Evolutionary conservation across 169 alveolate species (phyloP).

Genomic region (Plasmodium berghei): DNA sequence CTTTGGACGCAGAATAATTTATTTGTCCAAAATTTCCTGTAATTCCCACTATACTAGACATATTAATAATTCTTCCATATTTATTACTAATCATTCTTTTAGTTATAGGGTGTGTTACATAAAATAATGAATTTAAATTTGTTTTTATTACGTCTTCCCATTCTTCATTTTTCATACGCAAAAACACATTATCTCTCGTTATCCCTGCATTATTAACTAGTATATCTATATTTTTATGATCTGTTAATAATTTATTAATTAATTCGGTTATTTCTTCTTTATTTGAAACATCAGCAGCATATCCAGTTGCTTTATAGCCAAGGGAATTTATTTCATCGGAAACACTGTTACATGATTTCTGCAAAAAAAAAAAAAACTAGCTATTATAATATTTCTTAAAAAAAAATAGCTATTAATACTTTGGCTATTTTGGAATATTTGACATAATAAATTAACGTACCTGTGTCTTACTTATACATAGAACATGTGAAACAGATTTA

Average conservation of each 20-base stretch:
- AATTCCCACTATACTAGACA: slow-evolving; percentile 88
- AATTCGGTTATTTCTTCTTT: slow-evolving; percentile 71
- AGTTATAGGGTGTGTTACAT: slow-evolving; percentile 76
- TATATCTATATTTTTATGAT: slow-evolving; percentile 89
- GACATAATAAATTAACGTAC: slow-evolving; percentile 17
- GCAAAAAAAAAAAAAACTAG: background rate
- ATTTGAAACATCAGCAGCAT: slow-evolving; percentile 80
- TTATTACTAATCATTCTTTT: slow-evolving; percentile 77
- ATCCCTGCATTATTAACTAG: slow-evolving; percentile 94
- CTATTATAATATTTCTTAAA: background rate
- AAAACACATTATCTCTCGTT: slow-evolving; percentile 88
- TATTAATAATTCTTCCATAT: slow-evolving; percentile 83
- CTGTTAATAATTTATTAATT: slow-evolving; percentile 58
- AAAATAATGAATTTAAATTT: slow-evolving; percentile 85
- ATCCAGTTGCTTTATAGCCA: slow-evolving; percentile 76
- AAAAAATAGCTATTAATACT: background rate
- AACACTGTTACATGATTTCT: slow-evolving; percentile 81
- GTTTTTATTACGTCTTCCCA: slow-evolving; percentile 92
- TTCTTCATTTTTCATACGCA: slow-evolving; percentile 90
- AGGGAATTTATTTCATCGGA: slow-evolving; percentile 73
- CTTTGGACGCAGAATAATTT: slow-evolving; percentile 93
- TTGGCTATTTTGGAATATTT: too few relatives aligned
- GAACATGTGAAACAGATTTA: slow-evolving; percentile 75
- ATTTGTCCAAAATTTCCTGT: slow-evolving; percentile 93
- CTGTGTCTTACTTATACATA: slow-evolving; percentile 79